Conservation (phyloP, 2,329 filamentous ascomycete genomes). For the Clonostachys chloroleuca region DNA sequence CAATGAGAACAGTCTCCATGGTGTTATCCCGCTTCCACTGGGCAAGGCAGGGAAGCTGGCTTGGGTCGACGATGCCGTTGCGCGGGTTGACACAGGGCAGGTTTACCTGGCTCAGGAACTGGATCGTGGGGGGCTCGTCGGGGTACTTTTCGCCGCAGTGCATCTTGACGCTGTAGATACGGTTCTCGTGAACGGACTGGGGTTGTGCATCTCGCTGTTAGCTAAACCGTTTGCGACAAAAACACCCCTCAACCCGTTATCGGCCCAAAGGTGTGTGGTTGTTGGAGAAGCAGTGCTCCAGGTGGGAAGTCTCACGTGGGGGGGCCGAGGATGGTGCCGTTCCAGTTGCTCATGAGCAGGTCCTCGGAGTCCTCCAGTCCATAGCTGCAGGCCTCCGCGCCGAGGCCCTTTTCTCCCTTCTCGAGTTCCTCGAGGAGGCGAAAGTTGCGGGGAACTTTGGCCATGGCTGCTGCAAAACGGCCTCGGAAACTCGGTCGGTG, state of each 20-base stretch:
- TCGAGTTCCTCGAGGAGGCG: conserved; percentile 95
- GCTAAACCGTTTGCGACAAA: neutral
- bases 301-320: conserved; percentile 66
- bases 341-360: conserved; percentile 97
- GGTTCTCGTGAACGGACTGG: conserved; percentile 94
- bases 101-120: conserved; percentile 93
- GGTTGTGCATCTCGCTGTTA: too few species aligned
- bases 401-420: conserved; percentile 96
- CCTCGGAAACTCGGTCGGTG: too few species aligned
- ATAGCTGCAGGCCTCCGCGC: conserved; percentile 95
- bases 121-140: conserved; percentile 80
- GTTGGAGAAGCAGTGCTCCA: neutral
- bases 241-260: neutral
- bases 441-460: conserved; percentile 88
- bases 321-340: conserved; percentile 93
- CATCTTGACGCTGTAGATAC: conserved; percentile 97
- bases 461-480: conserved; percentile 7
- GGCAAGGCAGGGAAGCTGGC: conserved; percentile 77
- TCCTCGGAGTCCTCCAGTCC: conserved; percentile 93
- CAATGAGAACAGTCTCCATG: conserved; percentile 90
- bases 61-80: conserved; percentile 80
- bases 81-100: conserved; percentile 85
- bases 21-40: conserved; percentile 92
- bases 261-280: neutral
- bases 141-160: conserved; percentile 90